Base-by-base conservation (phyloP, 192 early-diverging fungal species). In the Irineochytrium annulatum region DNA sequence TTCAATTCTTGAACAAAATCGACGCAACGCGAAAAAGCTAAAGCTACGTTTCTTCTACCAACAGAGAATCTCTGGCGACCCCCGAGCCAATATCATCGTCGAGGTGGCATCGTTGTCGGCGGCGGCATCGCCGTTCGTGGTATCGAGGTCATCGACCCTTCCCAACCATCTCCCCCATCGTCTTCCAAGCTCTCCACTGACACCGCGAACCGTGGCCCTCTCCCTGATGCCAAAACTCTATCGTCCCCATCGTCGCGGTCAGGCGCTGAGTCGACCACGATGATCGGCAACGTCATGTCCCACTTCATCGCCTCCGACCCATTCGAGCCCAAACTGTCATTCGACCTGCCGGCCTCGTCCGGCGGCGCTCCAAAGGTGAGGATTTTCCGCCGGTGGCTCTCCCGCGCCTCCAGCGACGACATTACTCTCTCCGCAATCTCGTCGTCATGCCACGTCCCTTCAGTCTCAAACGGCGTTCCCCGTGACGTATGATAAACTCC, bases 51-150 rank as follows among this genome's bases (percentile, higher is more conserved):
- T n/a, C n/a, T n/a, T n/a, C n/a, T n/a, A n/a, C n/a, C n/a, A n/a
- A n/a, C n/a, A n/a, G n/a, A n/a, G n/a, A n/a, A n/a, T n/a, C n/a
- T n/a, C n/a, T n/a, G n/a, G n/a, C n/a, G n/a, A n/a, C n/a, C n/a
- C n/a, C n/a, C n/a, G n/a, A n/a, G n/a, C n/a, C n/a, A n/a, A n/a
- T n/a, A n/a, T n/a, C n/a, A n/a, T 41, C 37, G 37, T 41, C 37
- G n/a, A 8, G 11, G 37, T 13, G n/a, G 37, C 37, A 41, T 41
- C n/a, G 37, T 41, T 41, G 37, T 35, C 35, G 48, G 19, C 32
- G 65, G 65, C 26, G 66, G 66, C 59, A 68, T 39, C 5, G 59
- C 37, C 3, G 66, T 68, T 13, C 60, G 33, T 14, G 66, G 66
- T 28, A 64, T 34, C 34, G 43, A 43, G 31, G 22, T 65, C 33